Conservation (phyloP, 768 basidiomycete genomes). For the Termitomyces sp. region DNA sequence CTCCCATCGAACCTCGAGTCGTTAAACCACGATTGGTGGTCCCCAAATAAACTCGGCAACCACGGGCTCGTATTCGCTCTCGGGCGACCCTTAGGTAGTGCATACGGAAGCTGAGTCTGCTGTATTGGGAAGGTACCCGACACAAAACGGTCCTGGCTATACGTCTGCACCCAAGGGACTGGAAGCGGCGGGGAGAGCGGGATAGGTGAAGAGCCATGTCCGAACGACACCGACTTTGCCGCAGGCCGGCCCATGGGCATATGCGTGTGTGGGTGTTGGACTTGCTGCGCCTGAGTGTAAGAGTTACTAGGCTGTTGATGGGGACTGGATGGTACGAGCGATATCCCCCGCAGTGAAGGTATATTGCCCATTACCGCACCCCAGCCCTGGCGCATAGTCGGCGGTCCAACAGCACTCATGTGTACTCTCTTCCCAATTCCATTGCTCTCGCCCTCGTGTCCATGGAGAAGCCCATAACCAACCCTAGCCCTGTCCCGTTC, state of each 20-base stretch:
- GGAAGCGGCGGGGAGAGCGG: constrained; percentile 15
- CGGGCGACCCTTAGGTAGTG: constrained; percentile 40
- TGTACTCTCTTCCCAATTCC: constrained; percentile 23
- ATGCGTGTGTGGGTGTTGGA: background rate
- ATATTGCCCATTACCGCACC: constrained; percentile 1
- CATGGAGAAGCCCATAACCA: constrained; percentile 4
- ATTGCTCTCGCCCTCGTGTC: constrained; percentile 9
- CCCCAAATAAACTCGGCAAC: constrained; percentile 54
- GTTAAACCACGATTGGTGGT: constrained; percentile 93
- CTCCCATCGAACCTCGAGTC: constrained; percentile 91
- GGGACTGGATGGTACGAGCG: background rate
- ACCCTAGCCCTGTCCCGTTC: constrained; percentile 7
- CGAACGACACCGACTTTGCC: constrained; percentile 46
- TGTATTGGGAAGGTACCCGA: constrained; percentile 4
- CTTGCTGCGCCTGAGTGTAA: background rate
- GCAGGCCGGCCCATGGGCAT: constrained; percentile 30
- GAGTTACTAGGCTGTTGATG: constrained; percentile 7
- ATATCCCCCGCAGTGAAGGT: background rate
- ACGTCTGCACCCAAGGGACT: constrained; percentile 19
- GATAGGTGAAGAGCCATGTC: constrained; percentile 16
- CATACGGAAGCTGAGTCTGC: background rate
- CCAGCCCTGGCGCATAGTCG: constrained; percentile 2
- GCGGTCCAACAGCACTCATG: constrained; percentile 1
- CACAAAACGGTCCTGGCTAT: background rate
- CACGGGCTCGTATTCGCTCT: constrained; percentile 68